Base-by-base conservation (phyloP, 2,329 filamentous ascomycete genomes). In the Pseudogymnoascus sp. region DNA sequence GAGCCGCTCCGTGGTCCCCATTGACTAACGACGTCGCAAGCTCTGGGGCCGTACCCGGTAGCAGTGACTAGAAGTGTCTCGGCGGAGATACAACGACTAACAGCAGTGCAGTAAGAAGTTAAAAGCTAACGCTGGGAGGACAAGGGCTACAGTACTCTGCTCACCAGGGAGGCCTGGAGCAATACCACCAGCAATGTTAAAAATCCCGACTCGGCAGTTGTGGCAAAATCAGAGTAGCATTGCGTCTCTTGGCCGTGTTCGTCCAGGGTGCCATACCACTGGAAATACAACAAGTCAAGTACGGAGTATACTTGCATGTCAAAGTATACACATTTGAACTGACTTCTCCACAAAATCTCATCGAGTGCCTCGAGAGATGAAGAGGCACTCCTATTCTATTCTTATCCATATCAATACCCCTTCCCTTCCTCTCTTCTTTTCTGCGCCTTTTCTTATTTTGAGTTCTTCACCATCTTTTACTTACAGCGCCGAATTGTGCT, bases 281-380 rank as follows among this genome's bases (percentile, higher is more conserved):
- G 59, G 59, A 5, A 40, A 40, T 29, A 13, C 33, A 33, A 56
- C n/a, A 56, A 9, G 50, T 33, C 50, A 19, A 23, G 19, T n/a
- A n/a, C n/a, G n/a, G n/a, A n/a, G n/a, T 60, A 37, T 26, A 29
- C 37, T 38, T 60, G 31, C 33, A 19, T 37, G 33, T 26, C 59
- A 38, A 37, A 19, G 37, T 37, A 31, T 60, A 40, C 59, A 9
- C 26, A 33, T 19, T 60, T 21, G 19, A 60, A 60, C 59, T 46
- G 15, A 53, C 13, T 35, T 61, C 38, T 29, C 26, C 35, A 56
- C 60, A 59, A 35, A 42, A 62, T 64, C 40, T 42, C 11, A 31
- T 46, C 9, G 23, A 19, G 61, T 42, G 21, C 50, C 50, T 31
- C 29, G 21, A 40, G 31, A 33, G 15, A 38, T 21, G 60, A 13